Base-by-base conservation (phyloP, 2,329 filamentous ascomycete genomes). In the Nothopassalora personata region DNA sequence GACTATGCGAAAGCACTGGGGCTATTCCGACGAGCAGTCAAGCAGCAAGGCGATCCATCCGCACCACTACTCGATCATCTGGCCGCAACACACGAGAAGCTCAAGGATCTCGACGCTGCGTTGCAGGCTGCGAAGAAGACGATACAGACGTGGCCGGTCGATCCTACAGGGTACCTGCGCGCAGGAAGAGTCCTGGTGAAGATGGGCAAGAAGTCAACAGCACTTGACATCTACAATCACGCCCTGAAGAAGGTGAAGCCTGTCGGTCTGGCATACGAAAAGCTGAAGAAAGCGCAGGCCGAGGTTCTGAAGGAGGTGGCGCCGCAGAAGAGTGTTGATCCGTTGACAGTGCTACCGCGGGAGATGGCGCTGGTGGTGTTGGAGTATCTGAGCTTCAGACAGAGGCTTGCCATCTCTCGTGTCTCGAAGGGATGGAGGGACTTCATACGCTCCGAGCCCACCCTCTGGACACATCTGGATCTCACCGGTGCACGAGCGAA, bases 91-190 rank as follows among this genome's bases (percentile, higher is more conserved):
- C 78, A 81, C 59, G 79, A 79, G 52, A 84, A 82, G 66, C 71
- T 85, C 9, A 74, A 74, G 15, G 71, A 82, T 59, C 74, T 79
- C 60, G 74, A 79, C 27, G 71, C 74, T 11, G 83, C 83, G 0
- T 74, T 86, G 9, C 75, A 77, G 57, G 83, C 86, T 75, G 80
- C 80, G n/a, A 80, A 79, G 61, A 74, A 75, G 19, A 83, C 84
- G 74, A 83, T 86, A 57, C 78, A 78, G 57, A 63, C 75, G 15
- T 71, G 79, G 50, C 77, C 77, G 56, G 73, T 75, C 23, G 79
- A 84, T 70, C 75, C 80, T n/a, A 78, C 78, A 69, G 83, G 83
- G 8, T 86, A 86, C 67, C 68, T 86, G 30, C 80, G 83, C 55
- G 80, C 80, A 28, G 82, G 78, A 2, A 80, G 79, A 58, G 65